These are phyloP conservation scores for Camellia lanceoleosa DNA, from an alignment of 148 eudicot genomes.

Conservation along the genomic window DNA sequence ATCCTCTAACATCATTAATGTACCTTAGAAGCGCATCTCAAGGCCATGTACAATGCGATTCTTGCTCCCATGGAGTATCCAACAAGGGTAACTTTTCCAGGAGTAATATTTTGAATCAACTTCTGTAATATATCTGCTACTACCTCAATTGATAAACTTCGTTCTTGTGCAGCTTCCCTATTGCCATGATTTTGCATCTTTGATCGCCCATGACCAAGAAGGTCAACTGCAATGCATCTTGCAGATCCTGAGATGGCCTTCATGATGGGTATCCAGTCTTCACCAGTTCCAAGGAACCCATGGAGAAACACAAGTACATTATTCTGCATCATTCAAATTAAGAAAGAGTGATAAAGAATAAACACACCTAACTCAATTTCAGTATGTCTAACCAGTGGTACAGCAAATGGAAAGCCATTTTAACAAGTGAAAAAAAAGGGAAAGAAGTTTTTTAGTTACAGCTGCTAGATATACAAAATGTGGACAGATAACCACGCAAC, in stretches of 20 bases:
- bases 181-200: conserved; percentile 33
- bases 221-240: conserved; percentile 81
- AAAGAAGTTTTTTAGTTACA: not conserved
- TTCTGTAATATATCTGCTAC: conserved; percentile 23
- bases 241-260: conserved; percentile 62
- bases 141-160: conserved; percentile 50
- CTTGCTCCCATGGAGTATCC: too few relatives aligned
- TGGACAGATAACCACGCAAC: not conserved
- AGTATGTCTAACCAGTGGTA: not conserved
- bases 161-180: conserved; percentile 19
- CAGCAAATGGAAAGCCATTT: not conserved
- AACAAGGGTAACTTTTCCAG: too few relatives aligned
- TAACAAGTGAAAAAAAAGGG: not conserved
- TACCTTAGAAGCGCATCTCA: not conserved
- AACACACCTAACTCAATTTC: too few relatives aligned
- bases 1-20: not conserved
- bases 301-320: too few relatives aligned
- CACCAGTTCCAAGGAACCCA: conserved; percentile 53
- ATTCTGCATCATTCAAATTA: too few relatives aligned
- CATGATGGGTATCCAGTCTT: conserved; percentile 82
- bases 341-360: conserved; percentile 18
- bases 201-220: conserved; percentile 88
- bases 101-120: too few relatives aligned
- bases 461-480: not conserved
- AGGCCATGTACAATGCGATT: too few relatives aligned